Evolutionary conservation across 2,329 filamentous ascomycete species (phyloP), one percentile per base, ranked within the genome.

Genomic region (Acrocalymma vagum): DNA sequence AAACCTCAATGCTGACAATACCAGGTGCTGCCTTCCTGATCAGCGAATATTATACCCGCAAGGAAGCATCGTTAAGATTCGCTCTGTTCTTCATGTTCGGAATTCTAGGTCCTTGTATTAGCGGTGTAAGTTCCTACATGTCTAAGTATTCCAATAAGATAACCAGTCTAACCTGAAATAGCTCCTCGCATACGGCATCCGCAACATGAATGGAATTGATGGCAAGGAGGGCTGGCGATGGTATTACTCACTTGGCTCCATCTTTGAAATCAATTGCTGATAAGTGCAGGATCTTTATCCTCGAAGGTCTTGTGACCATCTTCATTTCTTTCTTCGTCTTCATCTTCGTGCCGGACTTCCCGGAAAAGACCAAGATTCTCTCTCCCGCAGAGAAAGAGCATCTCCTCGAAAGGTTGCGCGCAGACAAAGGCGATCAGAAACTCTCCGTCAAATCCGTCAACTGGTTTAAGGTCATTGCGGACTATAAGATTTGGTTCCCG

Each of bases 401-500:
- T 48, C 78, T 81, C 1, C 78, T 64, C 65, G 77, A 14, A 66
- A 82, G 14, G 58, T 66, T 41, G 16, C 65, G 72, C 18, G 76
- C 78, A 50, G 74, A 81, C 59, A 75, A 72, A 47, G 72, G 73
- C 8, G 58, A 57, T 25, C 53, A 73, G 2, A 68, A 74, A 36
- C 75, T 83, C 15, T 69, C 73, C 27, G 42, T 70, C 40, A 62
- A 61, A 13, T 74, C 81, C 41, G 56, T 82, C 21, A 75, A 76
- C 62, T 72, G 71, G 62, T 5, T 62, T 29, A 58, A 58, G 29
- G 78, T 77, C 5, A 57, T 83, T n/a, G 55, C 73, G 22, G 79
- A 78, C 62, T 83, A 63, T 77, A 81, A 69, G 78, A 80, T 70
- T 74, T 79, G 60, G 75, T 79, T 46, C 78, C 79, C 63, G 79